phyloP scores from a whole-genome alignment of 208 protist species.

The Tritrichomonas foetus region DNA sequence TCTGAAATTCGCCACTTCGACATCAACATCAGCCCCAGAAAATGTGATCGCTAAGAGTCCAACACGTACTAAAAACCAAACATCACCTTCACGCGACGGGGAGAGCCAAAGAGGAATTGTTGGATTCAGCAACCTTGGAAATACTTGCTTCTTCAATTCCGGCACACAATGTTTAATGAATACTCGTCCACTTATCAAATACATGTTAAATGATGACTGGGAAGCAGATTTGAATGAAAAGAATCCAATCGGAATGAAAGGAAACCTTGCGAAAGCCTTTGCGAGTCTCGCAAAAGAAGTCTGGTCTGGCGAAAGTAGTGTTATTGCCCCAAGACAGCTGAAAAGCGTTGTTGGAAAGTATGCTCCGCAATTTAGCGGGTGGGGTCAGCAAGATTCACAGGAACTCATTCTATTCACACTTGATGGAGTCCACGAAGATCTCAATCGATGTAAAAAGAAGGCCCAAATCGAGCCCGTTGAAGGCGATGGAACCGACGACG shows the following conservation, averaged over 20 bases:
- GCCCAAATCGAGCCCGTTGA: not conserved
- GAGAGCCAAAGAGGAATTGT: not conserved
- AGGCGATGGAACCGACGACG: slow-evolving; percentile 28
- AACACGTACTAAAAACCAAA: not conserved
- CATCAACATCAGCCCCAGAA: not conserved
- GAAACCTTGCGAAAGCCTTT: not conserved
- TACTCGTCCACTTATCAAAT: not conserved
- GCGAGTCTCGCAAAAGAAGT: not conserved
- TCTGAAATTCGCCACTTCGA: not conserved
- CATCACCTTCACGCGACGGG: not conserved
- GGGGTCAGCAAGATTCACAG: slow-evolving; percentile 53
- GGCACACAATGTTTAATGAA: not conserved
- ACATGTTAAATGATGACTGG: not conserved
- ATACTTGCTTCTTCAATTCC: slow-evolving; percentile 36
- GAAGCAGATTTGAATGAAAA: not conserved
- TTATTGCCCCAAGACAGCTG: slow-evolving; percentile 45
- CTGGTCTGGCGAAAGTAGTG: not conserved
- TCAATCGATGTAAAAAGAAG: slow-evolving; percentile 59
- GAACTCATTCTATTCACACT: slow-evolving; percentile 68
- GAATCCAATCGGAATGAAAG: slow-evolving; percentile 22
- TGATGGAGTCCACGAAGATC: slow-evolving; percentile 75
- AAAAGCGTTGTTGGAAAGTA: slow-evolving; percentile 51
- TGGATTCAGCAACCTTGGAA: slow-evolving; percentile 31
- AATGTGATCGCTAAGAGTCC: not conserved
- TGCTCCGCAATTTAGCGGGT: slow-evolving; percentile 41